These are phyloP conservation scores for Diddensiella santjacobensis DNA, from an alignment of 805 yeast species.

Conservation along the genomic window DNA sequence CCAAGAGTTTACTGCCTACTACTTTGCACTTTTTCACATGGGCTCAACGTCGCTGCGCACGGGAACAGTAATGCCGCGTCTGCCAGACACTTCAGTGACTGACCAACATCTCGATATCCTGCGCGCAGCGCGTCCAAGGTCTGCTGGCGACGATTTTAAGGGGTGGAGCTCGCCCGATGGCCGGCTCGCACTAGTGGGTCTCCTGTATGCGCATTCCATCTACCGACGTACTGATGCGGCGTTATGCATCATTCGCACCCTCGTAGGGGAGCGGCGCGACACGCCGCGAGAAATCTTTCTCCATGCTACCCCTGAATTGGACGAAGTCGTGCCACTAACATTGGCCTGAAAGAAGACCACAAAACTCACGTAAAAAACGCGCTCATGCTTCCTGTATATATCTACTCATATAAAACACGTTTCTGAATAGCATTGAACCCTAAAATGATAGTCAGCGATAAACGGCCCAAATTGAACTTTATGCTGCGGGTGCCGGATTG, in stretches of 20 bases:
- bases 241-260: slow-evolving; percentile 28
- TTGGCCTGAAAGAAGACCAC: too few species aligned
- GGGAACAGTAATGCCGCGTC: slow-evolving; percentile 30
- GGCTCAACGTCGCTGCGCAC: slow-evolving; percentile 27
- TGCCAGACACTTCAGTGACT: slow-evolving; percentile 29
- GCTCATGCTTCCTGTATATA: too few species aligned
- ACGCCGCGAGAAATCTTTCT: background rate
- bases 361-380: too few species aligned
- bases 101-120: slow-evolving; percentile 14
- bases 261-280: slow-evolving; percentile 35
- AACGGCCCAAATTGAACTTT: too few species aligned
- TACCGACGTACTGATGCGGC: slow-evolving; percentile 33
- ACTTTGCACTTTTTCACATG: slow-evolving; percentile 33
- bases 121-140: background rate
- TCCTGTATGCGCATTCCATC: slow-evolving; percentile 27
- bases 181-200: slow-evolving; percentile 22
- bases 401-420: too few species aligned
- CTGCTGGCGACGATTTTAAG: slow-evolving; percentile 6
- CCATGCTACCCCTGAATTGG: too few species aligned
- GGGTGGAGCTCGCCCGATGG: slow-evolving; percentile 23
- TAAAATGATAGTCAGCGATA: too few species aligned
- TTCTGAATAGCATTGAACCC: too few species aligned
- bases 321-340: too few species aligned
- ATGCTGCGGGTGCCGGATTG: too few species aligned
- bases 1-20: slow-evolving; percentile 25